A percentile compares a stretch with the other conserved stretches of the same genome.
These are phyloP conservation scores for Tetrahymena thermophila DNA, from an alignment of 73 alveolate species.

Conservation along the genomic window DNA sequence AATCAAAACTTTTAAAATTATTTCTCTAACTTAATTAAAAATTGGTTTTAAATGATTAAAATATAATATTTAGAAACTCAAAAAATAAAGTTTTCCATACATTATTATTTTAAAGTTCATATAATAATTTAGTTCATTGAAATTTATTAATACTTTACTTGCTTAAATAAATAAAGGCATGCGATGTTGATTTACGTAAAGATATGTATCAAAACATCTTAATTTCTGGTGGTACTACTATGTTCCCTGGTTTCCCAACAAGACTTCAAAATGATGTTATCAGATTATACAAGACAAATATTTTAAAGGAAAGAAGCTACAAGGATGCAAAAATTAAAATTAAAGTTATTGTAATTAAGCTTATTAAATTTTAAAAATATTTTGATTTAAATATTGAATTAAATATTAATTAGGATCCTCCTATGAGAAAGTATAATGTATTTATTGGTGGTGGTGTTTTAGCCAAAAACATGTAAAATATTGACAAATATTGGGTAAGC, in stretches of 20 bases:
- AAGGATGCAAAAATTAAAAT: conserved; percentile 17
- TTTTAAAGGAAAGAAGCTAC: conserved; percentile 48
- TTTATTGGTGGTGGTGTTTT: conserved; percentile 80
- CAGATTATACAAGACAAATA: conserved; percentile 51
- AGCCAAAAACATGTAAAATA: conserved; percentile 44
- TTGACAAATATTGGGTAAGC: conserved; percentile 56
- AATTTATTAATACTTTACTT: not conserved
- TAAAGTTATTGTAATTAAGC: conserved; percentile 7
- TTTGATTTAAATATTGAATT: not conserved
- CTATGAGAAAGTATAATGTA: conserved; percentile 79
- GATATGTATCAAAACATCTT: conserved; percentile 47
- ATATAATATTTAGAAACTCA: no score
- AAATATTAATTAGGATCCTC: conserved; percentile 58
- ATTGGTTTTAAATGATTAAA: no score
- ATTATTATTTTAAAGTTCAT: no score
- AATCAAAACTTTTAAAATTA: not conserved
- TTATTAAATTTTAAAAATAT: not conserved
- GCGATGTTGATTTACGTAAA: conserved; percentile 75
- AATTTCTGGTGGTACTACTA: conserved; percentile 92
- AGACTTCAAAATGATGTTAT: conserved; percentile 78
- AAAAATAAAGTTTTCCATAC: no score
- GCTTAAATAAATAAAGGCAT: conserved; percentile 32
- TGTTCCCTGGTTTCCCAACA: conserved; percentile 95
- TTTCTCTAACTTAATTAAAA: not conserved
- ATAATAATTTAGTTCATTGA: not conserved